Base-by-base conservation (phyloP, 805 yeast species). In the Wickerhamomyces alni region DNA sequence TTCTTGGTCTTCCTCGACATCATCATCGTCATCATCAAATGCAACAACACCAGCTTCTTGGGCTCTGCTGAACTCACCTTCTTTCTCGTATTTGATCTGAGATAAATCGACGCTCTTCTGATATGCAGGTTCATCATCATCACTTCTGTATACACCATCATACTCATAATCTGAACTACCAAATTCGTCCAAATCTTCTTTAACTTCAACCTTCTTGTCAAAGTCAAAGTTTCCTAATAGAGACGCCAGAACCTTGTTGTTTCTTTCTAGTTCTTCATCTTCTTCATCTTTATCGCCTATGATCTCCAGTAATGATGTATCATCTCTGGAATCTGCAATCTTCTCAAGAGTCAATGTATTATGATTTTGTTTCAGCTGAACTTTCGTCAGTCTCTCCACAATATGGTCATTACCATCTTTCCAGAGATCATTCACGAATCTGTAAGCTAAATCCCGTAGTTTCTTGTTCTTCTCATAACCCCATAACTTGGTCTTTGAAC, bases 401-500 rank as follows among this genome's bases (percentile, higher is more conserved):
- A 87, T 72, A 55, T 86, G 94, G 36, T 81, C 85, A 44, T 75
- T 78, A 6, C 88, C 88, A 58, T 84, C 86, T 48, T 72, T 73
- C 96, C 96, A 87, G 34, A 70, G 73, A 0, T 83, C 85, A 44
- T 80, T 74, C 9, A 61, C 65, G 56, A 75, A 89, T 39, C 67
- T 66, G 60, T 69, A 74, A 0, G 82, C 84, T 48, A 88, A 66
- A 49, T 82, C 93, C 26, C 72, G 69, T 3, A 70, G 57, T 3
- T 70, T 66, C 51, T 74, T 81, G 46, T 75, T 72, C 63, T 84
- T 85, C 48, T 84, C 88, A 44, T 77, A 72, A 3, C 98, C 98
- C 99, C 99, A 91, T 30, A 93, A 70, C 57, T 88, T 88, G 25
- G 81, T 77, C 62, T 88, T 87, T 50, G 72, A 73, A 48, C 81